These are phyloP conservation scores for Candida tammaniensis DNA, from an alignment of 805 yeast genomes.

Conservation along the genomic window DNA sequence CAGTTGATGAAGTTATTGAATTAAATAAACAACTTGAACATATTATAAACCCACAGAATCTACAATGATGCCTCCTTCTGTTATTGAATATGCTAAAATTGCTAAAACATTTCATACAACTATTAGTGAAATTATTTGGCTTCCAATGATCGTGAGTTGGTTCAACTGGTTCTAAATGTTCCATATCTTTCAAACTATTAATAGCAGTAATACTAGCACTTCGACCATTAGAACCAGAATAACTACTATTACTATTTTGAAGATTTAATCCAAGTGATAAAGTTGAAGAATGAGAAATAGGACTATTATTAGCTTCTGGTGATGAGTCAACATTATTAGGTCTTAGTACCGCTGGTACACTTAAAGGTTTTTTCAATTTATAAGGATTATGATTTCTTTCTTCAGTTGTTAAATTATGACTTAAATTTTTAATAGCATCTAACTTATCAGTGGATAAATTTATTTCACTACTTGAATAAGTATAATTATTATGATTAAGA, in stretches of 20 bases:
- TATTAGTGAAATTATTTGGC: slow-evolving; percentile 37
- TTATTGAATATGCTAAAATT: slow-evolving; percentile 31
- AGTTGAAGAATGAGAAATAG: slow-evolving; percentile 4
- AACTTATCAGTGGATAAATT: slow-evolving; percentile 9
- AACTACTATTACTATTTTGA: background rate
- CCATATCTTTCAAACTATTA: slow-evolving; percentile 1
- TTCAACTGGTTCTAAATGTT: slow-evolving; percentile 23
- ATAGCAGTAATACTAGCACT: slow-evolving; percentile 7
- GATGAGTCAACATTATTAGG: slow-evolving; percentile 21
- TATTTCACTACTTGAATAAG: slow-evolving; percentile 11
- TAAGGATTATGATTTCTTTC: slow-evolving; percentile 32
- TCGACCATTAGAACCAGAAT: background rate
- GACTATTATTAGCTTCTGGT: slow-evolving; percentile 9
- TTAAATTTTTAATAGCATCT: slow-evolving; percentile 22
- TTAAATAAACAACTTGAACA: slow-evolving; percentile 34
- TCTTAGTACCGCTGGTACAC: slow-evolving; percentile 53
- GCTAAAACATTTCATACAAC: slow-evolving; percentile 43
- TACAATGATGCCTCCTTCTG: slow-evolving; percentile 46
- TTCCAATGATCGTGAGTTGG: slow-evolving; percentile 56
- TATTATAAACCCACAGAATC: slow-evolving; percentile 50
- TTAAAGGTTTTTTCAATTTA: slow-evolving; percentile 44
- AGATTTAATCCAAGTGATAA: slow-evolving; percentile 4
- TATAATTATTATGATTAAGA: slow-evolving; percentile 19
- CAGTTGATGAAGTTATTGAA: slow-evolving; percentile 2
- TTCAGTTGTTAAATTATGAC: slow-evolving; percentile 18